A percentile compares a stretch with the other conserved stretches of the same genome.
These are phyloP conservation scores for Trifolium subterraneum DNA, from an alignment of 306 rosid genomes.

Conservation along the genomic window DNA sequence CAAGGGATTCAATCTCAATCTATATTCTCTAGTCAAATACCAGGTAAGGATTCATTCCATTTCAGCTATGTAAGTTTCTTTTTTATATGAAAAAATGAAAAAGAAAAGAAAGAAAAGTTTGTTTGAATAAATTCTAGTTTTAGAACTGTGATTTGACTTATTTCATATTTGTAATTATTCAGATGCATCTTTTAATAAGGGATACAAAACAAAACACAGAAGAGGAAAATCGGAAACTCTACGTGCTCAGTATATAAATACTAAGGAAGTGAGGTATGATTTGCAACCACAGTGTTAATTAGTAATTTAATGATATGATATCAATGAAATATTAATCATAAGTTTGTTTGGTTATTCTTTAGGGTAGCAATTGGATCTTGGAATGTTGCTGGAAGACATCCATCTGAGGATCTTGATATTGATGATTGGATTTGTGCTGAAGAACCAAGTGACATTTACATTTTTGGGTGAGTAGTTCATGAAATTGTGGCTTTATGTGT, in stretches of 20 bases:
- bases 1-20: conserved; percentile 60
- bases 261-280: conserved; percentile 84
- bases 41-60: conserved; percentile 62
- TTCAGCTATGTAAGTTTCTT: neutral
- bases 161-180: conserved; percentile 47
- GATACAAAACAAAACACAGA: conserved; percentile 60
- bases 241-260: conserved; percentile 93
- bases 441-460: conserved; percentile 81
- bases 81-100: too few relatives aligned
- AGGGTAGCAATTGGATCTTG: conserved; percentile 88
- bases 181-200: conserved; percentile 56
- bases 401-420: conserved; percentile 73
- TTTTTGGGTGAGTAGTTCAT: conserved; percentile 77
- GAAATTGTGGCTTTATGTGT: conserved; percentile 1
- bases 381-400: conserved; percentile 93
- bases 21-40: conserved; percentile 49
- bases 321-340: conserved; percentile 37
- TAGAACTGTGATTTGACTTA: conserved; percentile 1
- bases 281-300: conserved; percentile 8
- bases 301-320: conserved; percentile 23
- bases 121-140: conserved; percentile 2
- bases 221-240: conserved; percentile 97
- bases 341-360: conserved; percentile 43
- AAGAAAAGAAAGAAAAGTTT: neutral
- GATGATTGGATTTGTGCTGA: conserved; percentile 82